phyloP scores from a whole-genome alignment of 768 basidiomycete genomes.

The Calocybe cyanea region DNA sequence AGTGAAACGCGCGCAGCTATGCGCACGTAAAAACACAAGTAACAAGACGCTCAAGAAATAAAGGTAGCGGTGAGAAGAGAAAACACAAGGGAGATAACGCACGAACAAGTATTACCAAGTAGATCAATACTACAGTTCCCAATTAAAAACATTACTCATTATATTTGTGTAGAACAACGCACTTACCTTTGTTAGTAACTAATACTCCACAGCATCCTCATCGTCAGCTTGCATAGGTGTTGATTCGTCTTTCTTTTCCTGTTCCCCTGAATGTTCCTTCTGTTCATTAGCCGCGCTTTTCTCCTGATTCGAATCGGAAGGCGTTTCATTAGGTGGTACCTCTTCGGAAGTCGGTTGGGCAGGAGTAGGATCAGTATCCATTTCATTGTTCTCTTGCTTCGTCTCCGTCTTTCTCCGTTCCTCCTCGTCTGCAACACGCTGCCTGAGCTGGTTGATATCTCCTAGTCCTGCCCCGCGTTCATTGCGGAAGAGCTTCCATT shows the following conservation, averaged over 20 bases:
- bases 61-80: slow-evolving; percentile 16
- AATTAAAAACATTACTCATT: not conserved
- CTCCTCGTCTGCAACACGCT: slow-evolving; percentile 66
- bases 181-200: slow-evolving; percentile 24
- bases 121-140: slow-evolving; percentile 14
- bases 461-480: slow-evolving; percentile 57
- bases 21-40: not conserved
- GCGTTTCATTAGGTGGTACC: slow-evolving; percentile 10
- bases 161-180: not conserved
- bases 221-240: slow-evolving; percentile 61
- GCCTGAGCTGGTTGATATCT: slow-evolving; percentile 60
- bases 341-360: slow-evolving; percentile 10
- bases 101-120: slow-evolving; percentile 20
- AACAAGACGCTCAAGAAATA: slow-evolving; percentile 14
- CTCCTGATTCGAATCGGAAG: slow-evolving; percentile 37
- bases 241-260: slow-evolving; percentile 51
- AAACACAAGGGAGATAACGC: slow-evolving; percentile 24
- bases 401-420: slow-evolving; percentile 39
- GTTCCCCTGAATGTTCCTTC: slow-evolving; percentile 33
- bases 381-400: slow-evolving; percentile 30
- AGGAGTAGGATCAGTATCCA: slow-evolving; percentile 28
- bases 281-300: slow-evolving; percentile 27
- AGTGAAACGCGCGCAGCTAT: not conserved
- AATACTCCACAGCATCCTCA: slow-evolving; percentile 83
- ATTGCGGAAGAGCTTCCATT: slow-evolving; percentile 61